phyloP scores from a whole-genome alignment of 2,329 filamentous ascomycete species.

The Botryotinia narcissicola region DNA sequence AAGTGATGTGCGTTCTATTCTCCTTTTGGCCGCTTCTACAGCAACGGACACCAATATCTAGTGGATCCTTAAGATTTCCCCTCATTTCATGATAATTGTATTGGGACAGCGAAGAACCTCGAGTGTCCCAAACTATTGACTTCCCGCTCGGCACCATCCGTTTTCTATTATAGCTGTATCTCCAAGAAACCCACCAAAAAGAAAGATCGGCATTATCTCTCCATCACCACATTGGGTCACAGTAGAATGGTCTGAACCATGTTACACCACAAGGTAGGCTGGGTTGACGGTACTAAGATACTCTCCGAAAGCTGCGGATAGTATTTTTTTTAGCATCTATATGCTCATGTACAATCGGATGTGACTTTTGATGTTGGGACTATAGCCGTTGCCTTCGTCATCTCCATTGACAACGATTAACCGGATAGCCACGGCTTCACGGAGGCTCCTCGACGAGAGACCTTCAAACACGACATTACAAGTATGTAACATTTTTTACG shows the following conservation, averaged over 20 bases:
- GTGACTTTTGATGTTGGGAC: neutral
- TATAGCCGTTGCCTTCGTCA: neutral
- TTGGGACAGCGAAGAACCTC: constrained; percentile 18
- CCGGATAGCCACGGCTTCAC: neutral
- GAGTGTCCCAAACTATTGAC: constrained; percentile 11
- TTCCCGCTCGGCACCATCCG: constrained; percentile 20
- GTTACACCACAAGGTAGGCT: constrained; percentile 7
- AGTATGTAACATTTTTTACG: neutral
- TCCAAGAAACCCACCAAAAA: constrained; percentile 12
- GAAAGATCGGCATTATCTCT: constrained; percentile 14
- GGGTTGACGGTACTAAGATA: neutral
- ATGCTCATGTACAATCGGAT: neutral
- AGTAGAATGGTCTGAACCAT: constrained; percentile 1
- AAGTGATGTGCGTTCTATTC: constrained; percentile 19
- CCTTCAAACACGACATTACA: neutral
- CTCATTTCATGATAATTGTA: constrained; percentile 23
- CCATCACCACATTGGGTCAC: constrained; percentile 15
- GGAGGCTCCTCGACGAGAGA: neutral
- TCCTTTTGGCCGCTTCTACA: constrained; percentile 23
- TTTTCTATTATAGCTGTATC: constrained; percentile 11
- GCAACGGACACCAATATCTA: constrained; percentile 17
- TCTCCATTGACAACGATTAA: neutral
- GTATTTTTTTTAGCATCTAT: neutral
- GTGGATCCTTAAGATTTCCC: constrained; percentile 21
- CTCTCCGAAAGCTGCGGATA: neutral